Conservation (phyloP, 371 early-diverging fungal species). For the Hamiltosporidium tvaerminnensis region DNA sequence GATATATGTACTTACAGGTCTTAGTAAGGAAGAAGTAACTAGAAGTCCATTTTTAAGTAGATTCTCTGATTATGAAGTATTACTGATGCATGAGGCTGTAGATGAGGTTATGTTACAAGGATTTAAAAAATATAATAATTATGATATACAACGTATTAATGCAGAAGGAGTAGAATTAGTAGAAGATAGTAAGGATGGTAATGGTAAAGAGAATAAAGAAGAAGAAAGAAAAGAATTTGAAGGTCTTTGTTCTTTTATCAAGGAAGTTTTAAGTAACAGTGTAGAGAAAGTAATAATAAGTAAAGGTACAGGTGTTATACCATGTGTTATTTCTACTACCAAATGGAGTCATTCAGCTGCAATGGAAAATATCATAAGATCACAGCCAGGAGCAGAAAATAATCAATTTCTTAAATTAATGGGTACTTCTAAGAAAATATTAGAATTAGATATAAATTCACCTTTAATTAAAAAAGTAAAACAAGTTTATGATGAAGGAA, state of each 20-base stretch:
- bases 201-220: slow-evolving; percentile 2
- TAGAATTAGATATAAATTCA: slow-evolving; percentile 35
- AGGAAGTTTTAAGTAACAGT: slow-evolving; percentile 14
- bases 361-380: slow-evolving; percentile 35
- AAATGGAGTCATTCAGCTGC: slow-evolving; percentile 26
- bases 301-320: slow-evolving; percentile 7
- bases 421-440: slow-evolving; percentile 29
- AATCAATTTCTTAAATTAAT: slow-evolving; percentile 26
- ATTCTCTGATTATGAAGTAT: slow-evolving; percentile 44
- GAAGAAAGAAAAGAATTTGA: slow-evolving; percentile 12
- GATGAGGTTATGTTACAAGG: slow-evolving; percentile 50
- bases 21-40: slow-evolving; percentile 37
- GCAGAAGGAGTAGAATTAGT: slow-evolving; percentile 44
- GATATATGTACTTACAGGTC: slow-evolving; percentile 50
- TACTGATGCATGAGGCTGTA: slow-evolving; percentile 46
- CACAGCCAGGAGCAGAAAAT: slow-evolving; percentile 22
- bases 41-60: slow-evolving; percentile 30
- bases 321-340: slow-evolving; percentile 24
- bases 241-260: slow-evolving; percentile 8
- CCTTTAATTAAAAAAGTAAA: slow-evolving; percentile 19
- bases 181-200: slow-evolving; percentile 6
- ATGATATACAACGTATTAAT: slow-evolving; percentile 44
- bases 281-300: slow-evolving; percentile 37
- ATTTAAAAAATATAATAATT: slow-evolving; percentile 40
- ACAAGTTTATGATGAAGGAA: slow-evolving; percentile 5